Base-by-base conservation (phyloP, 805 yeast species). In the Lipomyces spencermartinsiae region DNA sequence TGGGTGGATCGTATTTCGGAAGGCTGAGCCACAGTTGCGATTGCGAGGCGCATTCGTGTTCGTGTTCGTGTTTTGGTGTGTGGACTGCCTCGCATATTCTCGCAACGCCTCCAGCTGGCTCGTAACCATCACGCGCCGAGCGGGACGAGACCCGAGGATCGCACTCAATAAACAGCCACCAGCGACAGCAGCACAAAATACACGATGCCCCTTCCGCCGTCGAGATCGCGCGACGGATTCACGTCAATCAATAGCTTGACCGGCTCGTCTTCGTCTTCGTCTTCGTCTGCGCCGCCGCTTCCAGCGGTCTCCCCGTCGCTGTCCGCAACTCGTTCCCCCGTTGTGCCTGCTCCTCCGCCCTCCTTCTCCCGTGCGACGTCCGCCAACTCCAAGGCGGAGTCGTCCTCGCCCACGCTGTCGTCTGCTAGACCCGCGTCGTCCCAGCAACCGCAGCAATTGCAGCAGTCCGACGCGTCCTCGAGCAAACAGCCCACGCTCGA, bases 291-390 rank as follows among this genome's bases (percentile, higher is more conserved):
- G 16, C 56, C 56, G 19, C 56, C 29, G 7, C 56, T 34, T 25
- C 56, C 34, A n/a, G 49, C 49, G 9, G 49, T 43, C 9, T 43
- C 49, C 46, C 53, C 25, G 10, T 60, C 58, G 10, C 46, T 63
- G 6, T 63, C 66, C 9, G 66, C 64, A 25, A 63, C 66, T 33
- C 61, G 66, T 14, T 46, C 57, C 37, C 62, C 66, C 29, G 46
- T 63, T 7, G 62, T 58, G 43, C 66, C 62, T 57, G 65, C 56
- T 16, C 65, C 65, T 31, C 64, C 64, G 55, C 35, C 64, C 19
- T 16, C 54, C 14, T 12, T 62, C 54, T 39, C n/a, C 25, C 64
- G 34, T 49, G 22, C 31, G 12, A 33, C 58, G 19, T 53, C n/a
- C 43, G 10, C 58, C 22, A n/a, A 22, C 14, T 55, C 58, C 39